Evolutionary conservation across 2,329 filamentous ascomycete genomes (phyloP).

Genomic region (Calonectria leucothoes): DNA sequence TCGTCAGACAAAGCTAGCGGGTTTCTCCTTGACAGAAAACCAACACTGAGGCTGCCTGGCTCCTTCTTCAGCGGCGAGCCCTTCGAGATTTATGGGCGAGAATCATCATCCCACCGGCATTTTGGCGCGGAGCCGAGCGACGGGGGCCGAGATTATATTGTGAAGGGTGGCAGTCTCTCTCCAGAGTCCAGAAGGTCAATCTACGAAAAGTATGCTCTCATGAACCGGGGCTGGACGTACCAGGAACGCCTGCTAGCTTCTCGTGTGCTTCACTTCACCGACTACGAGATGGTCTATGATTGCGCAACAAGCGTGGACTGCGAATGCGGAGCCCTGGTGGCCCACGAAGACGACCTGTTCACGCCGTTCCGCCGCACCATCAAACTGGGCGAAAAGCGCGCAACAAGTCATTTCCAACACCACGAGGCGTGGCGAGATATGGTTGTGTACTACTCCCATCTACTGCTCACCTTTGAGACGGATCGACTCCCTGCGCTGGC

Average conservation of each 20-base stretch:
- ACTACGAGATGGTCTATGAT: conserved; percentile 40
- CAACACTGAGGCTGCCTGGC: conserved; percentile 23
- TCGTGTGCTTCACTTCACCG: conserved; percentile 43
- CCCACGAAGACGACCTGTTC: conserved; percentile 28
- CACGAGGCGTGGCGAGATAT: conserved; percentile 40
- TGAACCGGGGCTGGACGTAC: conserved; percentile 44
- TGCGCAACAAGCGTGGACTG: conserved; percentile 37
- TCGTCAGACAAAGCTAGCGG: conserved; percentile 28
- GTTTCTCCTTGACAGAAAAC: conserved; percentile 32
- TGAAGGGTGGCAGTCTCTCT: not conserved
- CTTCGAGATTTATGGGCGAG: conserved; percentile 33
- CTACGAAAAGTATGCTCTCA: conserved; percentile 29
- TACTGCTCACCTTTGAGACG: conserved; percentile 32
- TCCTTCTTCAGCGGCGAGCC: conserved; percentile 15
- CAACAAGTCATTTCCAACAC: not conserved
- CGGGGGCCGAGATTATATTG: too few relatives aligned
- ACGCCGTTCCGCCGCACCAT: conserved; percentile 33
- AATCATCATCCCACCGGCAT: conserved; percentile 8
- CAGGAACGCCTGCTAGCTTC: conserved; percentile 45
- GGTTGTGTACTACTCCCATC: conserved; percentile 37
- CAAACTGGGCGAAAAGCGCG: conserved; percentile 35
- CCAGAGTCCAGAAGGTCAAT: not conserved
- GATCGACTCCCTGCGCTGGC: conserved; percentile 40
- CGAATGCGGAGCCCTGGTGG: conserved; percentile 37
- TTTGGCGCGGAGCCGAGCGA: conserved; percentile 27